Percentiles rank a stretch among this genome's conserved stretches.
Conservation (phyloP, 495 filamentous ascomycete genomes). For the Hypoxylon lienhwacheense region DNA sequence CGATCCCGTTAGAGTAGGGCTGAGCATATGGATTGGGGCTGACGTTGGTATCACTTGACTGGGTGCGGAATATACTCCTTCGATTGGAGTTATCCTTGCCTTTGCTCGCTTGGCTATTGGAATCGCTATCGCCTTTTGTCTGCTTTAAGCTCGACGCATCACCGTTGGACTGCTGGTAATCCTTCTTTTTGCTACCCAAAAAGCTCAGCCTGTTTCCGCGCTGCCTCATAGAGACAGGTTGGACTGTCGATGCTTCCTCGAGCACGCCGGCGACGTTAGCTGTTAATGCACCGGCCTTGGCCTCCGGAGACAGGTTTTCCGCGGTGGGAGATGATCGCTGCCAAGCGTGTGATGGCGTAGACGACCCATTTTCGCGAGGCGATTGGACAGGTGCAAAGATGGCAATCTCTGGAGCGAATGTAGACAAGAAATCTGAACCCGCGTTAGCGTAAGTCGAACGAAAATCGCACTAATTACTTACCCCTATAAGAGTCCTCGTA, state of each 20-base stretch:
- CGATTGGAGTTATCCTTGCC: conserved; percentile 34
- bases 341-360: conserved; percentile 49
- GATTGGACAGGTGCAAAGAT: conserved; percentile 51
- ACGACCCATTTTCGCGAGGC: conserved; percentile 34
- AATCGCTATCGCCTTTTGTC: conserved; percentile 39
- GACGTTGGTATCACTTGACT: conserved; percentile 34
- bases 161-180: conserved; percentile 27
- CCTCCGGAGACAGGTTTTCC: conserved; percentile 27
- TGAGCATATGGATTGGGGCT: conserved; percentile 23
- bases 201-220: conserved; percentile 54
- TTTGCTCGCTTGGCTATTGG: conserved; percentile 36
- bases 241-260: conserved; percentile 45
- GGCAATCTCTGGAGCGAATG: conserved; percentile 62
- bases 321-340: conserved; percentile 41
- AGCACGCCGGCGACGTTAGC: conserved; percentile 39
- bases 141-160: conserved; percentile 26
- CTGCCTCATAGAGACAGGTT: conserved; percentile 45
- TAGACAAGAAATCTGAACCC: conserved; percentile 30
- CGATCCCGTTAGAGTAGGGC: conserved; percentile 27
- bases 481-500: conserved; percentile 53
- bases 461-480: conserved; percentile 49
- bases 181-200: conserved; percentile 50
- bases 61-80: conserved; percentile 32
- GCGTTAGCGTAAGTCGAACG: conserved; percentile 29
- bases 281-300: conserved; percentile 27